Base-by-base conservation (phyloP, 805 yeast genomes). In the Starmerella floricola region DNA sequence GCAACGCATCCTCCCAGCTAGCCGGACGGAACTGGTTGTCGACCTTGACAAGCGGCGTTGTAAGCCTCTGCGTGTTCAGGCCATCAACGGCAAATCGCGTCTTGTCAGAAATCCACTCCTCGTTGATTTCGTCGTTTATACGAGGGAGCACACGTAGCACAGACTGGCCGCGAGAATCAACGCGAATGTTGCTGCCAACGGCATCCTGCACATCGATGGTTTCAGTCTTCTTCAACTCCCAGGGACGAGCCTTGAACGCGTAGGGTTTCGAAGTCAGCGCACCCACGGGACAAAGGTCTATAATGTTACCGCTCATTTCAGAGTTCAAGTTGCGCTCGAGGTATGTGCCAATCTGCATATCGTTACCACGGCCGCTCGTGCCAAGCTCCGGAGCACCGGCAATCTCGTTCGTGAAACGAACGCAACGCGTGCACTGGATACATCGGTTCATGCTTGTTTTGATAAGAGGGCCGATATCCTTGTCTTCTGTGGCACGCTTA, bases 311-410 rank as follows among this genome's bases (percentile, higher is more conserved):
- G 36, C 87, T 78, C 67, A 83, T 65, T 65, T 83, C 94, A 8
- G 86, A 72, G 64, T 82, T 80, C 57, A 83, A 73, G 62, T 82
- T 82, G 65, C 86, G 72, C 64, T 82, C 87, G 48, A 84, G 75
- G 61, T 82, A 83, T 24, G 94, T 83, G 52, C 94, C 94, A 57
- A 83, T 83, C 66, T 83, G 93, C 78, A 84, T 73, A 58, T 83
- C 94, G 62, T 83, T 83, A 57, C 94, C 94, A 64, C 94, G 79
- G 48, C 94, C 94, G 32, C 87, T 61, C 44, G 88, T 74, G 54
- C 94, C 94, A 49, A 83, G 74, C 63, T 84, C 94, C 15, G 94
- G 85, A 31, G 94, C 91, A 50, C 94, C 94, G 31, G 94, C 94
- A 48, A 83, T 79, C 58, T 83, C 94, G 63, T 84, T 83, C 69